These are phyloP conservation scores for Fusarium continuum DNA, from an alignment of 2,329 filamentous ascomycete genomes.

Conservation along the genomic window DNA sequence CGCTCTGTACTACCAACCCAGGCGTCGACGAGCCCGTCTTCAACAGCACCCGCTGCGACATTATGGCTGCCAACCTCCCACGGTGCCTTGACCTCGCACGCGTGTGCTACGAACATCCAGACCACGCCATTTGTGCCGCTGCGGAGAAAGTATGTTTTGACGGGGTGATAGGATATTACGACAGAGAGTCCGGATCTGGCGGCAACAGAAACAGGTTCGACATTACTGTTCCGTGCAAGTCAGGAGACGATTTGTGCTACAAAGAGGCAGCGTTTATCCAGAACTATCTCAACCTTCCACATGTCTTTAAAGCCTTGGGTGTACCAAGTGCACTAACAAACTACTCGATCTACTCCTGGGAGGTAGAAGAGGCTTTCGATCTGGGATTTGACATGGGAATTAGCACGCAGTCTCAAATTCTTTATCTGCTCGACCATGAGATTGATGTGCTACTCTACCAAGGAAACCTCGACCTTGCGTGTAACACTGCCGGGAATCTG, in stretches of 20 bases:
- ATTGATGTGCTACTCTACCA: constrained; percentile 34
- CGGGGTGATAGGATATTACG: constrained; percentile 6
- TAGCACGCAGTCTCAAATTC: constrained; percentile 19
- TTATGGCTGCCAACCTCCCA: constrained; percentile 29
- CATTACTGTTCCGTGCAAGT: constrained; percentile 8
- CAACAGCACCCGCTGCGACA: constrained; percentile 28
- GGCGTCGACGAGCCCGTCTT: constrained; percentile 22
- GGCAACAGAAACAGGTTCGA: constrained; percentile 18
- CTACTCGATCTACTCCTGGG: constrained; percentile 5
- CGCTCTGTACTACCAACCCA: constrained; percentile 31
- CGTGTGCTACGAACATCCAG: constrained; percentile 32
- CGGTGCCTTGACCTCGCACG: constrained; percentile 26
- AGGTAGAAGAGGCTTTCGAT: not conserved
- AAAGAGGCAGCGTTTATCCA: constrained; percentile 6
- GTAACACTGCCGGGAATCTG: constrained; percentile 34
- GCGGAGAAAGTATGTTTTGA: constrained; percentile 24
- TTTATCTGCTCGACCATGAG: constrained; percentile 2
- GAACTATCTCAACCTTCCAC: constrained; percentile 1
- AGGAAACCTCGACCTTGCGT: constrained; percentile 34
- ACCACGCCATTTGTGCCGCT: constrained; percentile 27
- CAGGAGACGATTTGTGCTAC: constrained; percentile 5
- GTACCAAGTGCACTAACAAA: not conserved
- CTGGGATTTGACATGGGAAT: constrained; percentile 3
- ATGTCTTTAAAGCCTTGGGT: constrained; percentile 6
- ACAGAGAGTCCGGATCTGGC: not conserved